These are phyloP conservation scores for Ophiostoma sp. DNA, from an alignment of 2,329 filamentous ascomycete genomes.

Conservation along the genomic window DNA sequence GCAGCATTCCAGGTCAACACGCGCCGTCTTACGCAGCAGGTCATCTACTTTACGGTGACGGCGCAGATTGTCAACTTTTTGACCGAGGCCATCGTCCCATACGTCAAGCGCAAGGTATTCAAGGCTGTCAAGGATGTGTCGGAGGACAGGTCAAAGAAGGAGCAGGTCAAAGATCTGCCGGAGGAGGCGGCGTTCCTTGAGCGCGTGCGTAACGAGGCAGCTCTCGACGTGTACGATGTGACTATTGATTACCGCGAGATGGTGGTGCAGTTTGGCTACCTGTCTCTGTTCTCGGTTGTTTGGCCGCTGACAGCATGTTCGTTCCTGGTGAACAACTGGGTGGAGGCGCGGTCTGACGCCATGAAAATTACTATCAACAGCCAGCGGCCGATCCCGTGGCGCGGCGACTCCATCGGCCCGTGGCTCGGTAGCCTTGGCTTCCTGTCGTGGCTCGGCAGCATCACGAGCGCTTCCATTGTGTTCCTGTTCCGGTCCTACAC, in stretches of 20 bases:
- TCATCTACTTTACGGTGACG: slow-evolving; percentile 94
- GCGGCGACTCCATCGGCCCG: slow-evolving; percentile 88
- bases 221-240: slow-evolving; percentile 81
- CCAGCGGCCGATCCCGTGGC: slow-evolving; percentile 81
- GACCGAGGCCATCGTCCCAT: slow-evolving; percentile 79
- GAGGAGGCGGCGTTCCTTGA: slow-evolving; percentile 77
- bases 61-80: slow-evolving; percentile 84
- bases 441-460: slow-evolving; percentile 85
- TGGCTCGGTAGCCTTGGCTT: slow-evolving; percentile 84
- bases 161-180: slow-evolving; percentile 54
- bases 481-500: slow-evolving; percentile 76
- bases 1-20: slow-evolving; percentile 76
- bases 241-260: slow-evolving; percentile 88
- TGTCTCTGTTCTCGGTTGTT: slow-evolving; percentile 84
- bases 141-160: slow-evolving; percentile 46
- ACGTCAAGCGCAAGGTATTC: slow-evolving; percentile 71
- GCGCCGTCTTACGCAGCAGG: slow-evolving; percentile 75
- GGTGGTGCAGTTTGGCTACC: slow-evolving; percentile 80
- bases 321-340: slow-evolving; percentile 92
- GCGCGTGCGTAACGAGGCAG: slow-evolving; percentile 75
- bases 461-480: slow-evolving; percentile 81
- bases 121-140: slow-evolving; percentile 74
- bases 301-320: slow-evolving; percentile 90
- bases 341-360: slow-evolving; percentile 83
- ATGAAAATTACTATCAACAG: slow-evolving; percentile 89